phyloP scores from a whole-genome alignment of 1,284 basidiomycete genomes.

The Anthracocystis setariae region DNA sequence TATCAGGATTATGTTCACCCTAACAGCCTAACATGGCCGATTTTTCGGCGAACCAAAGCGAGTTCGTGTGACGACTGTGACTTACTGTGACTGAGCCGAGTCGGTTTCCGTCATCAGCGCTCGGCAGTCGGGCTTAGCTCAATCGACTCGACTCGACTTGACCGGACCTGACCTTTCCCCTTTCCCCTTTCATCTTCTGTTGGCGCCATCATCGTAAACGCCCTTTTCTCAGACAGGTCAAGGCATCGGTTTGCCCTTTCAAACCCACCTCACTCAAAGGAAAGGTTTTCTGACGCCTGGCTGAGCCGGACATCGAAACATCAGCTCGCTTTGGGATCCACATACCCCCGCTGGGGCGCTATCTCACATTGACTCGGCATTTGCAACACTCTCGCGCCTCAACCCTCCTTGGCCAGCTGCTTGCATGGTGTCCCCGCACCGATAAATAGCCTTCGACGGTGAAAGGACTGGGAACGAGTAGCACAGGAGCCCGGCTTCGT shows the following conservation, averaged over 20 bases:
- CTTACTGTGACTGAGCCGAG: not conserved
- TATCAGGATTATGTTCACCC: too few species aligned
- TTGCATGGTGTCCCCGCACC: slow-evolving; percentile 7
- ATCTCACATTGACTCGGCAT: not conserved
- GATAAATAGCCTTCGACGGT: not conserved
- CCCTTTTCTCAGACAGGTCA: too few species aligned
- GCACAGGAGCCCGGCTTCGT: not conserved
- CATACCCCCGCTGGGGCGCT: not conserved
- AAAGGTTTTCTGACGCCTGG: too few species aligned
- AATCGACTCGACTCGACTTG: not conserved
- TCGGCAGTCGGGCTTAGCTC: not conserved
- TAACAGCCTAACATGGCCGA: too few species aligned
- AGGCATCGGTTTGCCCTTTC: too few species aligned
- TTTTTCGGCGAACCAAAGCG: not conserved
- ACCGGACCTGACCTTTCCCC: too few species aligned
- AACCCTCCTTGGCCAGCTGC: not conserved
- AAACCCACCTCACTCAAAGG: too few species aligned
- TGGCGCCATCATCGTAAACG: too few species aligned
- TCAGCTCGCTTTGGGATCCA: too few species aligned
- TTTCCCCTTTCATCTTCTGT: too few species aligned
- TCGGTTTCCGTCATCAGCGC: not conserved
- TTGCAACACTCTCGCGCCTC: not conserved
- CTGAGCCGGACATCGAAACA: too few species aligned
- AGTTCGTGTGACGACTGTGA: too few species aligned
- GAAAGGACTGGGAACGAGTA: not conserved